Evolutionary conservation across 2,329 filamentous ascomycete species (phyloP).

Genomic region (Arthrobotrys pseudoclavata): DNA sequence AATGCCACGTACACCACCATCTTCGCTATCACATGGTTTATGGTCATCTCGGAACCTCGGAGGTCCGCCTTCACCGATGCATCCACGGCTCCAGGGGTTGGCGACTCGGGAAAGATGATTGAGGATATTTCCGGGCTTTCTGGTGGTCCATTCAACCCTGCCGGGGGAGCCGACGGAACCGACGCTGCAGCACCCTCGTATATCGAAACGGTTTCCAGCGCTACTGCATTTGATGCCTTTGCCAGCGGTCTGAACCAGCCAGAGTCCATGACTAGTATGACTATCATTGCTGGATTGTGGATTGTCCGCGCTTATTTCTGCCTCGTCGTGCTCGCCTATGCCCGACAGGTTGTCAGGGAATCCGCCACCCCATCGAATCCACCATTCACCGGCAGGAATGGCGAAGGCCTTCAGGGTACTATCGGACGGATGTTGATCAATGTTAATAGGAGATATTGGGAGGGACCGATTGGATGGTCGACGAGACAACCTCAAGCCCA

Average conservation of each 20-base stretch:
- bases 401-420: constrained; percentile 82
- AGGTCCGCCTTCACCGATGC: constrained; percentile 42
- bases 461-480: constrained; percentile 61
- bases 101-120: constrained; percentile 72
- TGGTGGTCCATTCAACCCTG: constrained; percentile 66
- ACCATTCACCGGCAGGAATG: constrained; percentile 73
- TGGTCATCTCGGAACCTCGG: constrained; percentile 72
- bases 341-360: constrained; percentile 80
- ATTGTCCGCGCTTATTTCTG: constrained; percentile 85
- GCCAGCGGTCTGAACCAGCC: constrained; percentile 75
- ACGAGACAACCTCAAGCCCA: constrained; percentile 45
- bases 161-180: constrained; percentile 41
- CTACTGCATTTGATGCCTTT: constrained; percentile 65
- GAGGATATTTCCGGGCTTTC: constrained; percentile 75
- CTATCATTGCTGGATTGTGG: constrained; percentile 80
- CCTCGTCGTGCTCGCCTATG: constrained; percentile 85
- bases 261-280: constrained; percentile 80
- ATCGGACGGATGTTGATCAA: constrained; percentile 83
- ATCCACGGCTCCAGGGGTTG: constrained; percentile 62
- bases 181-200: constrained; percentile 68
- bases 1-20: constrained; percentile 85
- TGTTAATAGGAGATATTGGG: constrained; percentile 82
- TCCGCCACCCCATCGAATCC: constrained; percentile 65
- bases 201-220: constrained; percentile 65
- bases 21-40: constrained; percentile 89